Conservation (phyloP, 148 eudicot genomes). For the Drosera capensis region DNA sequence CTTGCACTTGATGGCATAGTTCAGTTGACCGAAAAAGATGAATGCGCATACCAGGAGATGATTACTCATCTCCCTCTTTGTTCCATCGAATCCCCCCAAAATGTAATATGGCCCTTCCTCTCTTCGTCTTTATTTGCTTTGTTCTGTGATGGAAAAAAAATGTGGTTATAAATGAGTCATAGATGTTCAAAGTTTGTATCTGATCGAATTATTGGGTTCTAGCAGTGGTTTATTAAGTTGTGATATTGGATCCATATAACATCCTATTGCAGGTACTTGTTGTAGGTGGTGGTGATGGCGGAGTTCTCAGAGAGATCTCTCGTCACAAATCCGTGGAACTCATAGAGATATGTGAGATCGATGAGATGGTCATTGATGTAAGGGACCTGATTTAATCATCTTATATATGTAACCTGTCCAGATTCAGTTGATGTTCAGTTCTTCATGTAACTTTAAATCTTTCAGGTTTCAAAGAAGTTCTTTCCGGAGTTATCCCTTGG, state of each 20-base stretch:
- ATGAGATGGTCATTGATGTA: constrained; percentile 94
- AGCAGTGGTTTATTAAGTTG: background rate
- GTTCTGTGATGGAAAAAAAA: background rate
- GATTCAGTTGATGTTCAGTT: too few relatives aligned
- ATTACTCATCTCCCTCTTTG: constrained; percentile 34
- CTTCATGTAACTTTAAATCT: constrained; percentile 1
- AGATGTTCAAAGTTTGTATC: too few relatives aligned
- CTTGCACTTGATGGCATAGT: constrained; percentile 16
- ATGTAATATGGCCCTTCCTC: constrained; percentile 8
- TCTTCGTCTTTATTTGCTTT: background rate
- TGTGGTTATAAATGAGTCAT: too few relatives aligned
- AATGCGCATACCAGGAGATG: constrained; percentile 40
- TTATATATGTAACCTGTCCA: too few relatives aligned
- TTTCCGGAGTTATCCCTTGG: constrained; percentile 80
- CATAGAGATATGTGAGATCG: constrained; percentile 94
- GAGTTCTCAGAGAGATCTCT: constrained; percentile 86
- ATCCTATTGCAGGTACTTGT: constrained; percentile 62
- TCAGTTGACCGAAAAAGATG: constrained; percentile 30
- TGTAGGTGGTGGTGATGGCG: constrained; percentile 99
- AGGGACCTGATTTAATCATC: too few relatives aligned
- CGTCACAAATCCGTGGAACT: constrained; percentile 86
- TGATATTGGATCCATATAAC: constrained; percentile 2
- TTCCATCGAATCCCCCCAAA: constrained; percentile 24
- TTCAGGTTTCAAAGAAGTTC: constrained; percentile 71
- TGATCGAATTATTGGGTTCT: too few relatives aligned